Base-by-base conservation (phyloP, 805 yeast genomes). In the Wickerhamiella cacticola region DNA sequence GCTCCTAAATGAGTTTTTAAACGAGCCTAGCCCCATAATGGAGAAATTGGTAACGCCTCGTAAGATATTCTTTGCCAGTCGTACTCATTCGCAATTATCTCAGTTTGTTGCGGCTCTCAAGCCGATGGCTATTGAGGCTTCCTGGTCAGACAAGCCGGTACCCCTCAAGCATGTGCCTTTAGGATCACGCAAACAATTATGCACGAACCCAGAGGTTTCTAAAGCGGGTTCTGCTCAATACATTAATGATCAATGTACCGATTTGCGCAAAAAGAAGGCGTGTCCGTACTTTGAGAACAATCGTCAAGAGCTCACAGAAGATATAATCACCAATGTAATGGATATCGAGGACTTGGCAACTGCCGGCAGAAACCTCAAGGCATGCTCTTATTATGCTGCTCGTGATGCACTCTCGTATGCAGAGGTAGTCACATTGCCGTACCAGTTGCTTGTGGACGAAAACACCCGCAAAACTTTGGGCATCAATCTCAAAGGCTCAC, bases 1-100 rank as follows among this genome's bases (percentile, higher is more conserved):
- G n/a, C 38, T 46, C 1, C 6, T 50, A 8, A 44, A 19, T 21
- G 45, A 41, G 15, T 24, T 49, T 13, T 48, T 50, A 18, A 29
- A 46, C 6, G 23, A 39, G 12, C 15, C 10, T 12, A 21, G 34
- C 19, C 49, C 38, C 23, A 52, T 35, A 13, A 52, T 41, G 23
- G 52, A 26, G 36, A 50, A 49, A 15, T 40, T 46, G 19, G 41
- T 34, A n/a, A 46, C 67, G 34, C 68, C 75, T 0, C 56, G 68
- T 0, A 74, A 78, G 54, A 75, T 88, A 1, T 75, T 65, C 55
- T 87, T 79, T 59, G 72, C 94, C 0, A 85, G 96, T 1, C 68
- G 97, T 62, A 88, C 97, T 0, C 96, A 88, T 58, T 84, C 96
- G 0, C 97, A 88, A 60, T 66, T 88, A 40, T 69, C 70, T 31